phyloP scores from a whole-genome alignment of 306 rosid genomes.

The Phaseolus lunatus region DNA sequence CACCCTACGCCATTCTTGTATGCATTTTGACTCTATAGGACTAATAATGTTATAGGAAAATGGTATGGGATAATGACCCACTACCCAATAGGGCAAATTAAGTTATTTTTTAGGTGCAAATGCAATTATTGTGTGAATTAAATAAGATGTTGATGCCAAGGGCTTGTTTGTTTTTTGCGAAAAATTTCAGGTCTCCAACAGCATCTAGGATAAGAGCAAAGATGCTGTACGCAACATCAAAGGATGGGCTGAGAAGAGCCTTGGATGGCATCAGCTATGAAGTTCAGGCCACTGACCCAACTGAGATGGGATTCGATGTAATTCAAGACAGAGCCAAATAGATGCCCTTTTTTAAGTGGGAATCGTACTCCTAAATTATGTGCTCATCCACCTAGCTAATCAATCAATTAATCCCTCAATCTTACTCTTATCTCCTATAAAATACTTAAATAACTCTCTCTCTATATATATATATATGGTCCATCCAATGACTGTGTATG shows the following conservation, averaged over 20 bases:
- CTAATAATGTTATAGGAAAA: neutral
- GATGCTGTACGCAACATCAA: constrained; percentile 94
- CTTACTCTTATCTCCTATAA: constrained; percentile 33
- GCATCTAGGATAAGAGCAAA: constrained; percentile 96
- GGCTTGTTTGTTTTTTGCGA: neutral
- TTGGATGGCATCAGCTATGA: constrained; percentile 92
- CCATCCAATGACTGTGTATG: constrained; percentile 42
- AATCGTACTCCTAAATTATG: constrained; percentile 28
- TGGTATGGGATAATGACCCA: too few relatives aligned
- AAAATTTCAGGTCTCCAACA: constrained; percentile 79
- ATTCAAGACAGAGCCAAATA: constrained; percentile 57
- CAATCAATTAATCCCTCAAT: constrained; percentile 41
- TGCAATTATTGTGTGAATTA: neutral
- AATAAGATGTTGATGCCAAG: neutral
- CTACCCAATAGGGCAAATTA: neutral
- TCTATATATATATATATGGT: neutral
- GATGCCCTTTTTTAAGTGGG: constrained; percentile 13
- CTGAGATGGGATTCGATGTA: constrained; percentile 96
- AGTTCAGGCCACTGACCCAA: constrained; percentile 94
- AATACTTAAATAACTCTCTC: constrained; percentile 29
- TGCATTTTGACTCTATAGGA: neutral
- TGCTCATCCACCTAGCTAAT: constrained; percentile 41
- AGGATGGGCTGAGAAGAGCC: constrained; percentile 92
- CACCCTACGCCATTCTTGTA: neutral
- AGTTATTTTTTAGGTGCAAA: neutral